Evolutionary conservation across 768 basidiomycete genomes (phyloP), one percentile per base, ranked within the genome.

Genomic region (Agrocybe pediades): DNA sequence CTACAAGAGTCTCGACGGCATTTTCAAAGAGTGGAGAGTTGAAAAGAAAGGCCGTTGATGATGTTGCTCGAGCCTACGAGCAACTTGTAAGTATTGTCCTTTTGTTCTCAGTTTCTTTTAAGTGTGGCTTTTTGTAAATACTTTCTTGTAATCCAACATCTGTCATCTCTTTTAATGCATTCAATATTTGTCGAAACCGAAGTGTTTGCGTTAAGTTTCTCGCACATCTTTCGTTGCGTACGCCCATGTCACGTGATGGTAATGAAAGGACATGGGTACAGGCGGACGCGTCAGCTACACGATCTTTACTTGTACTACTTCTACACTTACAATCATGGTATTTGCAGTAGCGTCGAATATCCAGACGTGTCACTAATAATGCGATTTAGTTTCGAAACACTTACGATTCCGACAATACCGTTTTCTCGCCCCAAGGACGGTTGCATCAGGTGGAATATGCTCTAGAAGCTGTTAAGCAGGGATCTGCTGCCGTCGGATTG

Each of bases 401-500:
- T 2, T 98, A 98, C 77, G 96, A 98, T 74, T 96, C 94, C 42
- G 96, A 98, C 75, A 98, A 97, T 74, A 98, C 95, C 40, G 95
- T 95, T 61, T 94, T 95, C 78, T 93, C 89, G 3, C 96, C 95
- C 0, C 96, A 97, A 79, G 95, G 96, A 54, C 88, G 96, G 39
- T 81, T 98, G 47, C 96, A 98, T 72, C 93, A 97, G 69, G 95
- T 97, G 62, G 95, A 97, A 74, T 97, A 99, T 83, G 95, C 97
- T 1, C 86, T 98, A 49, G 97, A 99, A 74, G 97, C 97, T 54
- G 96, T 99, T 62, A 99, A 99, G 80, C 97, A 98, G 68, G 97
- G 97, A 58, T 98, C 95, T 55, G 97, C 97, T n/a, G 95, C 94
- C 39, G 95, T 99, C 42, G 97, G 97, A 47, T 70, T 99, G 65